Percentiles rank a stretch among this genome's conserved stretches.
These are phyloP conservation scores for Zygosaccharomyces bailii DNA, from an alignment of 805 yeast species.

Conservation along the genomic window DNA sequence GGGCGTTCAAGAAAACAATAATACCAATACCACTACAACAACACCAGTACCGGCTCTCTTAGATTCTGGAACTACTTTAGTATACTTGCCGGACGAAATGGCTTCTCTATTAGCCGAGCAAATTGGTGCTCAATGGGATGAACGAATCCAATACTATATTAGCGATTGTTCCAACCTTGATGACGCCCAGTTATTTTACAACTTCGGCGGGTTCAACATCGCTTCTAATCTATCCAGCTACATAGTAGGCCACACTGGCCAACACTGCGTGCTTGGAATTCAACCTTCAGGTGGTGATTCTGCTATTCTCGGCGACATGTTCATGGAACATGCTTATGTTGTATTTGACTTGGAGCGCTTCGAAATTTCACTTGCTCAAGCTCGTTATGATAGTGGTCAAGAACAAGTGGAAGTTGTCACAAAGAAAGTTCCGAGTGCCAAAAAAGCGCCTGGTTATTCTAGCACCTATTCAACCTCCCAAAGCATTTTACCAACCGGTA, in stretches of 20 bases:
- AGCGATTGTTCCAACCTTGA: conserved; percentile 40
- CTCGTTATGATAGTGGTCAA: conserved; percentile 27
- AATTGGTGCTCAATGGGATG: conserved; percentile 42
- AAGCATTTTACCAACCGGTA: conserved; percentile 26
- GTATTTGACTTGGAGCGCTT: conserved; percentile 51
- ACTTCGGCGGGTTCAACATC: conserved; percentile 53
- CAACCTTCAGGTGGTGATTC: conserved; percentile 32
- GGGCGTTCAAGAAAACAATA: conserved; percentile 27
- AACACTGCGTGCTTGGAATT: conserved; percentile 45
- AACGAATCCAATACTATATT: conserved; percentile 40
- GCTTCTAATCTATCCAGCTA: conserved; percentile 44
- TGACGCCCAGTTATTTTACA: conserved; percentile 37
- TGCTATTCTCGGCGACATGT: conserved; percentile 50
- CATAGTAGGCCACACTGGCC: conserved; percentile 25
- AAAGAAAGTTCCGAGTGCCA: conserved; percentile 49
- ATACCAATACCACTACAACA: conserved; percentile 25
- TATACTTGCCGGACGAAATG: conserved; percentile 42
- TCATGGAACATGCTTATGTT: conserved; percentile 49
- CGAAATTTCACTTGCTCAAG: conserved; percentile 46
- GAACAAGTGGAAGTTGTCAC: conserved; percentile 46
- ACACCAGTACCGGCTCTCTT: conserved; percentile 39
- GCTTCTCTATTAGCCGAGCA: conserved; percentile 35
- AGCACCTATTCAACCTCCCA: conserved; percentile 36
- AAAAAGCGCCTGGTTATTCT: conserved; percentile 43
- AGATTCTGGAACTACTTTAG: conserved; percentile 43